A percentile compares a stretch with the other conserved stretches of the same genome.
phyloP scores from a whole-genome alignment of 1,284 basidiomycete genomes.

The Meira nashicola region DNA sequence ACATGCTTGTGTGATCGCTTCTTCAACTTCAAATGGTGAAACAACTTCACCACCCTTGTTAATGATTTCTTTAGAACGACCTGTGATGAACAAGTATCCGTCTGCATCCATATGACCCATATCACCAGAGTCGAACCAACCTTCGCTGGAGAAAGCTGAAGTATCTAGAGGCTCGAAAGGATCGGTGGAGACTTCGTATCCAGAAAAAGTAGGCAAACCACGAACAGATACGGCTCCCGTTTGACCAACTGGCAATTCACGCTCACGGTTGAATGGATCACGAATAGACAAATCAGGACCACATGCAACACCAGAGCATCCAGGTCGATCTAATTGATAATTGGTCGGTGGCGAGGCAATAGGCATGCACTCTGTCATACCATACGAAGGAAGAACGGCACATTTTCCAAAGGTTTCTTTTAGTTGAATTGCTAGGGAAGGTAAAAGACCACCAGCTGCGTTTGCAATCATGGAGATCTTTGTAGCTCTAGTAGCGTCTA shows the following conservation, averaged over 20 bases:
- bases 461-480: constrained; percentile 52
- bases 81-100: constrained; percentile 52
- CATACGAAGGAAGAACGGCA: constrained; percentile 51
- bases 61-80: constrained; percentile 53
- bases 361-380: constrained; percentile 54
- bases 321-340: constrained; percentile 51
- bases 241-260: constrained; percentile 46
- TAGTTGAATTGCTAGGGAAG: constrained; percentile 49
- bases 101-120: constrained; percentile 54
- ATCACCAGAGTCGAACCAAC: constrained; percentile 53
- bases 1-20: constrained; percentile 50
- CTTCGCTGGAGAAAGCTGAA: constrained; percentile 48
- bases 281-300: constrained; percentile 51
- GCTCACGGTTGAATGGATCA: constrained; percentile 48
- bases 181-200: constrained; percentile 45
- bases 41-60: constrained; percentile 54
- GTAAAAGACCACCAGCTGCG: constrained; percentile 51
- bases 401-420: constrained; percentile 48
- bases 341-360: constrained; percentile 51
- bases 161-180: constrained; percentile 47
- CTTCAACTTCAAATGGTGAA: constrained; percentile 53
- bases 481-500: constrained; percentile 37
- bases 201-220: constrained; percentile 49
- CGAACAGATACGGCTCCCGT: constrained; percentile 50
- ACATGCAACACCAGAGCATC: constrained; percentile 51